A percentile compares a stretch with the other conserved stretches of the same genome.
phyloP scores from a whole-genome alignment of 1,284 basidiomycete species.

The Peniophora sp. region DNA sequence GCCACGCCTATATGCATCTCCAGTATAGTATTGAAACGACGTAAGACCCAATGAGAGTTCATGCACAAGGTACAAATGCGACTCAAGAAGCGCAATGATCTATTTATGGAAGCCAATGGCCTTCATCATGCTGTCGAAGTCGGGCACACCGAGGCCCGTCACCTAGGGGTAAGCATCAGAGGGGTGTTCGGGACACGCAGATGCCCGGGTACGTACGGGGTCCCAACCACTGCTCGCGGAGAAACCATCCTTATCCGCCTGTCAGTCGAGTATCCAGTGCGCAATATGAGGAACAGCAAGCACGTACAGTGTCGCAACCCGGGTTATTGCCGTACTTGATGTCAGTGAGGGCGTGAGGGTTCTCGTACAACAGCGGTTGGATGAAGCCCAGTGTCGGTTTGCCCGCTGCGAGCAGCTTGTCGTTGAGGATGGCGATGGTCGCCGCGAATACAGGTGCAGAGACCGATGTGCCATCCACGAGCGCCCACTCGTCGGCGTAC shows the following conservation, averaged over 20 bases:
- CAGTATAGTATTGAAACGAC: too few relatives aligned
- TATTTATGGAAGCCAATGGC: too few relatives aligned
- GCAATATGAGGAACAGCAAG: too few relatives aligned
- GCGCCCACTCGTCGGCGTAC: slow-evolving; percentile 15
- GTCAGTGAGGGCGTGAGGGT: slow-evolving; percentile 2
- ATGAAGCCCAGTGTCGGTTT: slow-evolving; percentile 38
- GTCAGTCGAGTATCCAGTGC: too few relatives aligned
- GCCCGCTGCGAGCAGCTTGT: slow-evolving; percentile 34
- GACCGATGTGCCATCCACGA: slow-evolving; percentile 45
- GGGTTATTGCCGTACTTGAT: slow-evolving; percentile 7
- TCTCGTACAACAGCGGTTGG: slow-evolving; percentile 35
- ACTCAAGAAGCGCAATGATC: too few relatives aligned
- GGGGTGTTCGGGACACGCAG: neutral
- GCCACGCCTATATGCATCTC: too few relatives aligned
- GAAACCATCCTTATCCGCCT: neutral
- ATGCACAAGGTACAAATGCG: too few relatives aligned
- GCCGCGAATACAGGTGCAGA: slow-evolving; percentile 42
- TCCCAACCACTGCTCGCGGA: slow-evolving; percentile 5
- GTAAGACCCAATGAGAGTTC: too few relatives aligned
- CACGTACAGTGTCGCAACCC: slow-evolving; percentile 1
- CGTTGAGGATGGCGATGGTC: slow-evolving; percentile 48
- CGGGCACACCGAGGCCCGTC: slow-evolving; percentile 6
- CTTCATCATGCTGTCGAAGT: neutral
- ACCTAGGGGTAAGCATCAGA: neutral
- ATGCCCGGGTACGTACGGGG: neutral